phyloP scores from a whole-genome alignment of 1,139 yeast genomes.

The Hyphopichia pseudoburtonii region DNA sequence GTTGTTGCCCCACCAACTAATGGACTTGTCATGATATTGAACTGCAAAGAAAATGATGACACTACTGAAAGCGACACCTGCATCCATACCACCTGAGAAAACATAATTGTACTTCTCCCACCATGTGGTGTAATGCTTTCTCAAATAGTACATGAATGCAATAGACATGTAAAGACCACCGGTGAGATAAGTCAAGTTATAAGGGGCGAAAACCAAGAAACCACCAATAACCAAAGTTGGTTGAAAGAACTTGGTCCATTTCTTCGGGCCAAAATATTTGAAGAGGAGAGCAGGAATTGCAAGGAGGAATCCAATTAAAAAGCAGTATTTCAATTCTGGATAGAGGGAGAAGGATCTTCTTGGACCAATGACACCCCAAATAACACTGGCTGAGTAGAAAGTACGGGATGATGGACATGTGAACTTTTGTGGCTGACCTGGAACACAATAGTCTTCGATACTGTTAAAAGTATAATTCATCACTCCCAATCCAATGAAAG shows the following conservation, averaged over 20 bases:
- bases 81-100: constrained; percentile 46
- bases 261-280: constrained; percentile 35
- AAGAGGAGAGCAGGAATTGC: constrained; percentile 44
- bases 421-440: constrained; percentile 41
- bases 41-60: constrained; percentile 57
- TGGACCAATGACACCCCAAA: constrained; percentile 71
- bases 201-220: constrained; percentile 43
- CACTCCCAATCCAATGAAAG: constrained; percentile 53
- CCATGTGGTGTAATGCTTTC: constrained; percentile 47
- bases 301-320: constrained; percentile 52
- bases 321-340: constrained; percentile 50
- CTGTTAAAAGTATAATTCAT: constrained; percentile 49
- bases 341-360: constrained; percentile 51
- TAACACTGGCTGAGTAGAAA: constrained; percentile 50
- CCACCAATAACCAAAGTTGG: constrained; percentile 46
- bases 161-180: constrained; percentile 42
- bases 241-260: constrained; percentile 32
- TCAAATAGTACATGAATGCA: constrained; percentile 49
- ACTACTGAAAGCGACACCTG: constrained; percentile 55
- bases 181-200: constrained; percentile 48
- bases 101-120: constrained; percentile 63
- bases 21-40: constrained; percentile 36
- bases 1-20: constrained; percentile 63
- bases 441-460: constrained; percentile 43
- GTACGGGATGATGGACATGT: constrained; percentile 51